Evolutionary conservation across 176 grass and related monocot genomes (phyloP).

Genomic region (Oryza glumipatula): DNA sequence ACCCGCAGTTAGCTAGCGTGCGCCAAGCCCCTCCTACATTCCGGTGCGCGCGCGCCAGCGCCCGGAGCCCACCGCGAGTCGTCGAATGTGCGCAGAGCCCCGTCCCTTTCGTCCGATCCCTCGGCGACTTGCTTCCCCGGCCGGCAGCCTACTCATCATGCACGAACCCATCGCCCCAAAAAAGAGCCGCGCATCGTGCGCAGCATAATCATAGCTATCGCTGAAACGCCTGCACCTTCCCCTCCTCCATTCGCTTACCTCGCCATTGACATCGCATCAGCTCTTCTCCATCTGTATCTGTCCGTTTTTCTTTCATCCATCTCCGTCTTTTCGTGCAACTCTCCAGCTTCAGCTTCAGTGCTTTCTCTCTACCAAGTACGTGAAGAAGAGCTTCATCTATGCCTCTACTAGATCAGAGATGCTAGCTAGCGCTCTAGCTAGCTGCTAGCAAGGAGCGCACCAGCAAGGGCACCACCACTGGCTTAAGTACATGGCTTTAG

Average conservation of each 20-base stretch:
- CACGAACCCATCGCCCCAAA: not conserved
- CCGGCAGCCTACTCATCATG: conserved; percentile 31
- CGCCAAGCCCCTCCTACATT: not conserved
- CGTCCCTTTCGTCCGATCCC: conserved; percentile 30
- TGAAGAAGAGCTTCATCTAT: not conserved
- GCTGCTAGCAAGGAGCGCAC: not conserved
- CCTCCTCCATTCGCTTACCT: not conserved
- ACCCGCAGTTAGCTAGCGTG: too few species aligned
- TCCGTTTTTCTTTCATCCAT: not conserved
- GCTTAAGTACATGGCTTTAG: not conserved
- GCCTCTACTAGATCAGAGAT: not conserved
- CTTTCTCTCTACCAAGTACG: not conserved
- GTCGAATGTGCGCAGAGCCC: not conserved
- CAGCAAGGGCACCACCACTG: not conserved
- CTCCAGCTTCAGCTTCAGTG: not conserved
- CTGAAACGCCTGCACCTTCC: not conserved
- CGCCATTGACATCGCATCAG: conserved; percentile 18
- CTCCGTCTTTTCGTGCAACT: not conserved
- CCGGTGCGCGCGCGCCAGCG: not conserved
- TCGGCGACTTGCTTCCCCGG: not conserved
- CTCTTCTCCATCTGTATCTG: not conserved
- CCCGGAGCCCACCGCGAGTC: conserved; percentile 38
- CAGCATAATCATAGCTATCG: conserved; percentile 41
- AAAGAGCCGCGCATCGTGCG: conserved; percentile 37
- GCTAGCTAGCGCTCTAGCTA: conserved; percentile 9